These are phyloP conservation scores for Primulina tabacum DNA, from an alignment of 257 asterid species.

Conservation along the genomic window DNA sequence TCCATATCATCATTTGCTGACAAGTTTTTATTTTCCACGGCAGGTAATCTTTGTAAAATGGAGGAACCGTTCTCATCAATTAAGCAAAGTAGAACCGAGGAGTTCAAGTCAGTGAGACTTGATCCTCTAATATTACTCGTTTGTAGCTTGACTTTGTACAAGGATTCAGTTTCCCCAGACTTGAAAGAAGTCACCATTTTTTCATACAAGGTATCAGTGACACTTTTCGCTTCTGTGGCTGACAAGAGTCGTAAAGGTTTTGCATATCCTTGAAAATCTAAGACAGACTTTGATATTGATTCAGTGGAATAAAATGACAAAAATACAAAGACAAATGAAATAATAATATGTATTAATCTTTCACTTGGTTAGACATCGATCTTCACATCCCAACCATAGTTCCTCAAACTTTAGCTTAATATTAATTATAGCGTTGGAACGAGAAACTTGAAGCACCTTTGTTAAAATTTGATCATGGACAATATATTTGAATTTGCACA, in stretches of 20 bases:
- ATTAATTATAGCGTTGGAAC: too few species aligned
- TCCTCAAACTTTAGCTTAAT: too few species aligned
- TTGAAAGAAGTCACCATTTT: slow-evolving; percentile 30
- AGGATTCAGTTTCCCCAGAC: slow-evolving; percentile 25
- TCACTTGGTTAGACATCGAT: not conserved
- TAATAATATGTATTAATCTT: not conserved
- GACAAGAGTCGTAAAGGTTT: slow-evolving; percentile 69
- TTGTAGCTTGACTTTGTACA: slow-evolving; percentile 56
- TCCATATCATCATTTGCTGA: slow-evolving; percentile 27
- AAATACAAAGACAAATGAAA: slow-evolving; percentile 3
- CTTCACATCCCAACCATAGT: too few species aligned
- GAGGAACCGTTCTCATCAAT: slow-evolving; percentile 77
- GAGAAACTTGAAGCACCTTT: too few species aligned
- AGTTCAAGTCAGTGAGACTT: slow-evolving; percentile 52
- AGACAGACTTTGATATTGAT: not conserved
- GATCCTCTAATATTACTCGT: slow-evolving; percentile 73
- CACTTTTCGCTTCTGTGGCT: slow-evolving; percentile 41
- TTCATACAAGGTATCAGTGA: slow-evolving; percentile 36
- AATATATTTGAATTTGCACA: too few species aligned
- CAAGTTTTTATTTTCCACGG: slow-evolving; percentile 25
- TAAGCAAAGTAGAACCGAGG: slow-evolving; percentile 65
- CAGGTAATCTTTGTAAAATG: slow-evolving; percentile 66
- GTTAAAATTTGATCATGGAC: too few species aligned
- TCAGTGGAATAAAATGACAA: not conserved
- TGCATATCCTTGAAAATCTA: slow-evolving; percentile 83